phyloP scores from a whole-genome alignment of 306 rosid genomes.

The Trifolium subterraneum region DNA sequence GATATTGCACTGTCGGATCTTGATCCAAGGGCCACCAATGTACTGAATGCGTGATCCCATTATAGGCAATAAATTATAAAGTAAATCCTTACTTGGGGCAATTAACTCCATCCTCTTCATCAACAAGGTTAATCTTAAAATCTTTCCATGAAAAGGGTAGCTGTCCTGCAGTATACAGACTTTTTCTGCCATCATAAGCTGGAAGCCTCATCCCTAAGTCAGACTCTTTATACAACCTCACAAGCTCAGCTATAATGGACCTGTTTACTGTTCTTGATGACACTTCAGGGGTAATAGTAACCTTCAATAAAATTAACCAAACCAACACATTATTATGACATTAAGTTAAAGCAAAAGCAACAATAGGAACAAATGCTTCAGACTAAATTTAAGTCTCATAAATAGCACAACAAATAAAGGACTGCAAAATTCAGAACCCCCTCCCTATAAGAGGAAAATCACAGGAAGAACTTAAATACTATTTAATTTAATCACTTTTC shows the following conservation, averaged over 20 bases:
- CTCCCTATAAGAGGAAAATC: slow-evolving; percentile 50
- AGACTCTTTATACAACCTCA: slow-evolving; percentile 80
- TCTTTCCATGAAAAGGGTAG: slow-evolving; percentile 92
- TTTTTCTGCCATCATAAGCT: slow-evolving; percentile 97
- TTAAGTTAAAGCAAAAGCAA: slow-evolving; percentile 56
- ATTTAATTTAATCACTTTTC: slow-evolving; percentile 30
- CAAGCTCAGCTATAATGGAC: slow-evolving; percentile 91
- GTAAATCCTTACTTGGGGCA: slow-evolving; percentile 78
- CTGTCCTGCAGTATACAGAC: slow-evolving; percentile 95
- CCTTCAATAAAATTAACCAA: slow-evolving; percentile 58
- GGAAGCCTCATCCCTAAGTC: slow-evolving; percentile 95
- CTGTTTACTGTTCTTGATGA: slow-evolving; percentile 86
- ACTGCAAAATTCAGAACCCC: slow-evolving; percentile 48
- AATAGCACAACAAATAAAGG: slow-evolving; percentile 61
- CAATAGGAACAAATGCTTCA: slow-evolving; percentile 59
- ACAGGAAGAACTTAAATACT: slow-evolving; percentile 49
- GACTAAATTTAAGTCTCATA: slow-evolving; percentile 52
- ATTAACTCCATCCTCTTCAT: slow-evolving; percentile 69
- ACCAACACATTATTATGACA: slow-evolving; percentile 40
- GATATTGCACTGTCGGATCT: not conserved
- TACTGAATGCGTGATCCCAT: not conserved
- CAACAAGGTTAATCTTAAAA: slow-evolving; percentile 76
- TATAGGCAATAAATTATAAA: slow-evolving; percentile 9
- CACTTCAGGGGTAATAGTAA: slow-evolving; percentile 88
- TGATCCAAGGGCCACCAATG: not conserved